Evolutionary conservation across 2,329 filamentous ascomycete genomes (phyloP), one percentile per base, ranked within the genome.

Genomic region (Aurifilum marmelostoma): DNA sequence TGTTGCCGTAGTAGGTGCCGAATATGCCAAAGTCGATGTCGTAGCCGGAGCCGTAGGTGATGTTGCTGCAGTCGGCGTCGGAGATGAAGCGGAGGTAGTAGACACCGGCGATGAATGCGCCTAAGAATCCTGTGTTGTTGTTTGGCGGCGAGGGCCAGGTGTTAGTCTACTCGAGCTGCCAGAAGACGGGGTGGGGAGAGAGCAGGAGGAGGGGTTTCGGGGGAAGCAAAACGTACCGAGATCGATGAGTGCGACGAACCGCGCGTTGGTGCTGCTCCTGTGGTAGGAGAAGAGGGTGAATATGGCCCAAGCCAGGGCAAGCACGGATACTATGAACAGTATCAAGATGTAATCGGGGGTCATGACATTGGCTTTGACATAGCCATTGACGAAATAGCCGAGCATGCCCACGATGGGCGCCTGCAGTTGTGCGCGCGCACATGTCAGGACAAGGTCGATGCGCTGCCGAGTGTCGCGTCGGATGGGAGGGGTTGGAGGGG

Each of bases 391-490:
- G 76, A 91, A 91, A 82, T 85, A 91, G 74, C 87, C 84, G 66
- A 90, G 85, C 85, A 91, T 90, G 79, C 89, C 88, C 78, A 91
- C 84, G 32, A 81, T 84, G 58, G 88, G 88, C 76, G 90, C 89
- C 88, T 91, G 72, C 18, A 27, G 1, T 63, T 29, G 24, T 32
- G 39, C 63, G 37, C 39, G 54, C 11, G 16, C 64, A 29, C 67
- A 54, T 52, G 65, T 63, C 27, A 63, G 61, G n/a, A 62, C n/a
- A 14, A 43, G 41, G 37, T 43, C 11, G n/a, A 43, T 27, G n/a
- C 24, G 34, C 29, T 16, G 14, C 37, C n/a, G 24, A 14, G 24
- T 21, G 37, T n/a, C n/a, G 24, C 3, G n/a, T 32, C 50, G 41
- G n/a, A 61, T 27, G 14, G 37, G 37, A 34, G 34, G 34, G 34